These are phyloP conservation scores for Amaranthus hypochondriacus DNA, from an alignment of 148 eudicot species.

Conservation along the genomic window DNA sequence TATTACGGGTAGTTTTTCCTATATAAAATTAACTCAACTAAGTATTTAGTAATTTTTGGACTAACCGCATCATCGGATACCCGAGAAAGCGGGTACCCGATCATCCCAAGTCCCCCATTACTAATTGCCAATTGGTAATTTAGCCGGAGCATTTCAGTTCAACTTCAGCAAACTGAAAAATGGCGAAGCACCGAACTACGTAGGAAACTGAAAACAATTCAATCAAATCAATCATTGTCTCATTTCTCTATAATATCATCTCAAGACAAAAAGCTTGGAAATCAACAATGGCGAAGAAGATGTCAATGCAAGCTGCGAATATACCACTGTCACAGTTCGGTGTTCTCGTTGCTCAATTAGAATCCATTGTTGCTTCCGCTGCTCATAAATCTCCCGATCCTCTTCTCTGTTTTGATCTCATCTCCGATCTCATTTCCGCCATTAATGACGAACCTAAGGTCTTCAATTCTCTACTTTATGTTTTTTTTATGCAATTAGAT, in stretches of 20 bases:
- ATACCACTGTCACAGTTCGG: conserved; percentile 86
- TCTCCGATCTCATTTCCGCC: conserved; percentile 88
- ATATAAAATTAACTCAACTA: too few relatives aligned
- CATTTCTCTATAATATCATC: background rate
- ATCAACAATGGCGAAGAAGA: conserved; percentile 50
- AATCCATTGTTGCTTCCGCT: conserved; percentile 83
- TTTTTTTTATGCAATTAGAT: background rate
- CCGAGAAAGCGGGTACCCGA: too few relatives aligned
- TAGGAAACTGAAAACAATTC: background rate
- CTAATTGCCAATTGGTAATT: too few relatives aligned
- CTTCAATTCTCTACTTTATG: background rate
- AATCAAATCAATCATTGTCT: background rate
- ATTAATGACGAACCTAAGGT: conserved; percentile 88
- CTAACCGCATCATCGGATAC: too few relatives aligned
- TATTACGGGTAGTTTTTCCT: too few relatives aligned
- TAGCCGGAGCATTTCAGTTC: too few relatives aligned
- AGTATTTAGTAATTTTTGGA: too few relatives aligned
- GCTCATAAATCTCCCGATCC: conserved; percentile 78
- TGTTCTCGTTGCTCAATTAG: conserved; percentile 83
- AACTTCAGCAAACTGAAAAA: background rate
- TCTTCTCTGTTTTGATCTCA: conserved; percentile 89
- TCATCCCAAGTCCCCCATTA: too few relatives aligned
- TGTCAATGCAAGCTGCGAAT: conserved; percentile 35
- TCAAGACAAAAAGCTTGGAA: background rate
- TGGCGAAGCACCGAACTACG: background rate